phyloP scores from a whole-genome alignment of 768 basidiomycete species.

The Trametes maxima region DNA sequence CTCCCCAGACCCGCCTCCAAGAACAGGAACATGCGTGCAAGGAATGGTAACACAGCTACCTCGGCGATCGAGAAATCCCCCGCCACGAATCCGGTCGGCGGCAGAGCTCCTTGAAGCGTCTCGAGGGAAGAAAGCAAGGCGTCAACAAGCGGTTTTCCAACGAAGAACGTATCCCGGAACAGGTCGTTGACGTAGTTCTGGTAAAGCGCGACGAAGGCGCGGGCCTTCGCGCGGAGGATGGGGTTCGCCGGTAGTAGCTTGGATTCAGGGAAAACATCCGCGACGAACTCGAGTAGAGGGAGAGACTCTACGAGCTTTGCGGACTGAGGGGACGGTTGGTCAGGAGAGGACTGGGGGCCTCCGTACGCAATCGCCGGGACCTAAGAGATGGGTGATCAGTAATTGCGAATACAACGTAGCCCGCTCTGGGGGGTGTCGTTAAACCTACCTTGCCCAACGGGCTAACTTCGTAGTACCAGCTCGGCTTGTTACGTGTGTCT shows the following conservation, averaged over 20 bases:
- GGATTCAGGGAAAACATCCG: conserved; percentile 54
- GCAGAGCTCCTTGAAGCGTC: conserved; percentile 50
- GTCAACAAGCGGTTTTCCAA: conserved; percentile 45
- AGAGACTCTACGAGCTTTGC: conserved; percentile 63
- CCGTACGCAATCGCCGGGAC: conserved; percentile 63
- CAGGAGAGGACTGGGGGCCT: conserved; percentile 56
- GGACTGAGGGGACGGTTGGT: conserved; percentile 59
- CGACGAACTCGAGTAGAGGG: conserved; percentile 64
- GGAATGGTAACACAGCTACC: conserved; percentile 58
- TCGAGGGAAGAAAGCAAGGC: conserved; percentile 44
- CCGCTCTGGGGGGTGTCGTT: too few species aligned
- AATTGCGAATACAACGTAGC: not conserved
- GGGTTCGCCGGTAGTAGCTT: conserved; percentile 55
- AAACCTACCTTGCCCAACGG: conserved; percentile 60
- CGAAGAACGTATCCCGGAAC: conserved; percentile 38
- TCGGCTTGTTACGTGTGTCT: conserved; percentile 63
- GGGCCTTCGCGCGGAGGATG: conserved; percentile 54
- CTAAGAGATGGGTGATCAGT: conserved; percentile 31
- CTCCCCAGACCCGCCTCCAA: conserved; percentile 53
- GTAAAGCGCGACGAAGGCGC: conserved; percentile 62
- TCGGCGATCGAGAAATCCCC: conserved; percentile 61
- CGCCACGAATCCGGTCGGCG: conserved; percentile 46
- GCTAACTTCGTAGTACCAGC: conserved; percentile 68
- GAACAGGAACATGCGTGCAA: conserved; percentile 49
- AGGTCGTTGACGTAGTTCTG: conserved; percentile 45